Conservation (phyloP, 164 flowering plant species). For the Nelumbo lutea region DNA sequence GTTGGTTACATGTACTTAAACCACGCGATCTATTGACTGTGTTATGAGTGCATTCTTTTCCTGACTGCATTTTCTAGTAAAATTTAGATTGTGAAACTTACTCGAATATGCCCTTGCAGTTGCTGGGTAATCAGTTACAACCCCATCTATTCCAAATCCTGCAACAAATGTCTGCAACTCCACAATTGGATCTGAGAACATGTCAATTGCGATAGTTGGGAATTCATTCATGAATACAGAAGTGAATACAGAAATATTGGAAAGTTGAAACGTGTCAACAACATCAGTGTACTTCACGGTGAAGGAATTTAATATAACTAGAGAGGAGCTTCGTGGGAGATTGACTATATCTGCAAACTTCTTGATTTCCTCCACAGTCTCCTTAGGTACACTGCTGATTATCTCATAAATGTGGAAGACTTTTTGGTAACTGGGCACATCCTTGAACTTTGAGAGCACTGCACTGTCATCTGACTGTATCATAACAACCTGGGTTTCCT, state of each 20-base stretch:
- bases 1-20: not conserved
- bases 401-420: constrained; percentile 38
- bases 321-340: constrained; percentile 39
- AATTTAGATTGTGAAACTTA: constrained; percentile 35
- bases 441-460: constrained; percentile 53
- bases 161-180: constrained; percentile 46
- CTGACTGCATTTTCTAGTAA: not conserved
- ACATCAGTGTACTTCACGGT: constrained; percentile 33
- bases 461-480: constrained; percentile 81
- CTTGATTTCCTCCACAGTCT: constrained; percentile 57
- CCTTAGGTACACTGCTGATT: constrained; percentile 41
- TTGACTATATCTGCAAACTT: constrained; percentile 64
- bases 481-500: constrained; percentile 55
- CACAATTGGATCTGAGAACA: constrained; percentile 61
- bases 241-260: constrained; percentile 64
- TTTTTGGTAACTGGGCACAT: constrained; percentile 39
- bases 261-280: constrained; percentile 46
- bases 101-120: constrained; percentile 75
- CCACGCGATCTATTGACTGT: not conserved
- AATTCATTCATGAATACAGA: constrained; percentile 58
- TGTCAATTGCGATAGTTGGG: constrained; percentile 47
- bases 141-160: constrained; percentile 48
- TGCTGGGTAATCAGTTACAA: constrained; percentile 72
- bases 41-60: not conserved
- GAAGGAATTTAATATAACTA: constrained; percentile 20